A percentile compares a stretch with the other conserved stretches of the same genome.
Evolutionary conservation across 108 stramenopile genomes (phyloP).

Genomic region (Conticribra weissflogii): DNA sequence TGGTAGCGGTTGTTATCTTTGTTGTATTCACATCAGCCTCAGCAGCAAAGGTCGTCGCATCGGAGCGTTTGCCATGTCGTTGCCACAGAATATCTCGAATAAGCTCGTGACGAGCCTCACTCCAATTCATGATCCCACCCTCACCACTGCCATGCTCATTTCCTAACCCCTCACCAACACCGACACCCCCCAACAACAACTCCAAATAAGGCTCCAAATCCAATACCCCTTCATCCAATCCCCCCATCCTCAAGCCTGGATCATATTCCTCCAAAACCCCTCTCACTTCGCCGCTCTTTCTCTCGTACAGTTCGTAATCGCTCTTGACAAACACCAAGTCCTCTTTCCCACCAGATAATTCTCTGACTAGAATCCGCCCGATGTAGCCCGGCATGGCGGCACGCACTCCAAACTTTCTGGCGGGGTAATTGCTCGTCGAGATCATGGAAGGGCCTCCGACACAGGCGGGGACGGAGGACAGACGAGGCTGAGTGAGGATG

Average conservation of each 20-base stretch:
- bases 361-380: constrained; percentile 80
- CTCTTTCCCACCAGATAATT: constrained; percentile 70
- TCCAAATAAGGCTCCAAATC: constrained; percentile 85
- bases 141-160: no score
- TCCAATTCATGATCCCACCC: no score
- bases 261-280: constrained; percentile 88
- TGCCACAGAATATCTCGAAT: constrained; percentile 8
- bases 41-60: constrained; percentile 26
- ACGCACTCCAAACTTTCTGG: constrained; percentile 92
- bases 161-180: no score
- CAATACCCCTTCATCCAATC: constrained; percentile 95
- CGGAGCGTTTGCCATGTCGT: constrained; percentile 45
- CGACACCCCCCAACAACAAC: no score
- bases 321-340: constrained; percentile 67
- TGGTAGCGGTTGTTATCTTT: neutral
- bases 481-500: constrained; percentile 78
- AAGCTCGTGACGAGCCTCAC: no score
- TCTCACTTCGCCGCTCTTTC: constrained; percentile 74
- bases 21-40: neutral
- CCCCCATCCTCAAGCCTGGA: constrained; percentile 73
- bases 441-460: constrained; percentile 91
- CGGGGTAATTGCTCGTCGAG: constrained; percentile 92
- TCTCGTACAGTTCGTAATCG: constrained; percentile 80
- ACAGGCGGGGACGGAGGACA: constrained; percentile 85
- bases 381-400: constrained; percentile 99